A percentile compares a stretch with the other conserved stretches of the same genome.
Evolutionary conservation across 768 basidiomycete species (phyloP).

Genomic region (Lactifluus pinguis): DNA sequence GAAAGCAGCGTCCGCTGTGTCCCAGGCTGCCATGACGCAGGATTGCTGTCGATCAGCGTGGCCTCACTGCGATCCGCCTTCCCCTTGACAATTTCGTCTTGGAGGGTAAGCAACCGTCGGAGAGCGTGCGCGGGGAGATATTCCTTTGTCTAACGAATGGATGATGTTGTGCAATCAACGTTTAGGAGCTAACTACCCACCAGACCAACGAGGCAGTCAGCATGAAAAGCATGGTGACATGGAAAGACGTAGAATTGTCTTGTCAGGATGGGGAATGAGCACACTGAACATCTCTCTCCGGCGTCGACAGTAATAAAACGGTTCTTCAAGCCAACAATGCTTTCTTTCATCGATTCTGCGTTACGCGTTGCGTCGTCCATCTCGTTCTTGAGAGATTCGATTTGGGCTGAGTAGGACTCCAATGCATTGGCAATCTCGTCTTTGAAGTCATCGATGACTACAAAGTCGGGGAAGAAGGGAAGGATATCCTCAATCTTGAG

Average conservation of each 20-base stretch:
- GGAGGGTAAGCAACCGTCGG: slow-evolving; percentile 77
- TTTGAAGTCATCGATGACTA: slow-evolving; percentile 99
- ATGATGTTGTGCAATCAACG: neutral
- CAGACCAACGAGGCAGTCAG: slow-evolving; percentile 90
- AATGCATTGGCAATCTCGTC: slow-evolving; percentile 95
- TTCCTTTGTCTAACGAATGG: slow-evolving; percentile 72
- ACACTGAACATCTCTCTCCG: slow-evolving; percentile 78
- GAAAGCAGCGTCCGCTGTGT: slow-evolving; percentile 65
- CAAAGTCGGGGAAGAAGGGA: slow-evolving; percentile 99
- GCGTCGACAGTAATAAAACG: slow-evolving; percentile 90
- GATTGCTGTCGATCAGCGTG: slow-evolving; percentile 3
- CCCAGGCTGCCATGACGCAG: slow-evolving; percentile 35
- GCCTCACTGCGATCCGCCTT: slow-evolving; percentile 26
- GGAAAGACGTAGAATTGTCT: slow-evolving; percentile 98
- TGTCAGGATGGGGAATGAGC: slow-evolving; percentile 64
- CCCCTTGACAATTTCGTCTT: slow-evolving; percentile 71
- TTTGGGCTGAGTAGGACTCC: slow-evolving; percentile 88
- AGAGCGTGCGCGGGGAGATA: slow-evolving; percentile 75
- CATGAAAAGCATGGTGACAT: slow-evolving; percentile 96
- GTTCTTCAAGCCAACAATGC: slow-evolving; percentile 75
- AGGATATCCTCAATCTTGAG: slow-evolving; percentile 98
- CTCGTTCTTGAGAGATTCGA: slow-evolving; percentile 80
- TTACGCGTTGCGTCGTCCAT: slow-evolving; percentile 94
- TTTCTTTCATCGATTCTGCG: slow-evolving; percentile 88
- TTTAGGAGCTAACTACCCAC: slow-evolving; percentile 39